Conservation (phyloP, 768 basidiomycete species). For the Mycena albidolilacea region DNA sequence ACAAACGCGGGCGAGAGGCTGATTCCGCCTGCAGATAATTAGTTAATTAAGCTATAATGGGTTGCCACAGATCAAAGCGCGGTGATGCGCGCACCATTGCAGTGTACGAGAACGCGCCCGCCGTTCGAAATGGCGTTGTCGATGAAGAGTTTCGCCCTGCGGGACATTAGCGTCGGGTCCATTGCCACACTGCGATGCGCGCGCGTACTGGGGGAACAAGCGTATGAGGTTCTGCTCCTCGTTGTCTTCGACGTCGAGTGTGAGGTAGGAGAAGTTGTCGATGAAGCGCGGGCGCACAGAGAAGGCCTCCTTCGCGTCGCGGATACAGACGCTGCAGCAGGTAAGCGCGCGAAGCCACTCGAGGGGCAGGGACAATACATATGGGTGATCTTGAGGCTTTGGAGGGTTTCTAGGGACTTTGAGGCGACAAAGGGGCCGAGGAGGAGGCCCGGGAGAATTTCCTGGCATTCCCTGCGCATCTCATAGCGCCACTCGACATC, state of each 20-base stretch:
- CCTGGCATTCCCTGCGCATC: constrained; percentile 96
- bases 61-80: background rate
- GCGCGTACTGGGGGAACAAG: constrained; percentile 82
- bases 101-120: constrained; percentile 89
- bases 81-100: constrained; percentile 73
- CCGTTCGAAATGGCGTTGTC: constrained; percentile 72
- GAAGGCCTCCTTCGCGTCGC: constrained; percentile 91
- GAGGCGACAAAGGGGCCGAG: constrained; percentile 93
- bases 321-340: constrained; percentile 81
- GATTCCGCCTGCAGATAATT: constrained; percentile 75
- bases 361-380: constrained; percentile 65
- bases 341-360: constrained; percentile 30
- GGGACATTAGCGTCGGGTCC: constrained; percentile 1
- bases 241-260: constrained; percentile 90
- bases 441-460: constrained; percentile 86
- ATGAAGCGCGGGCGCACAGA: constrained; percentile 90
- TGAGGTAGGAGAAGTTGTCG: constrained; percentile 82
- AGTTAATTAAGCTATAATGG: background rate
- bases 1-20: constrained; percentile 91
- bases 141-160: constrained; percentile 84
- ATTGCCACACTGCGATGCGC: constrained; percentile 42
- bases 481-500: constrained; percentile 95
- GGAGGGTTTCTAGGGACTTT: constrained; percentile 82
- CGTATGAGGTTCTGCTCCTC: constrained; percentile 96
- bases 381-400: constrained; percentile 80